These are phyloP conservation scores for Xylaria grammica DNA, from an alignment of 495 filamentous ascomycete genomes.

Conservation along the genomic window DNA sequence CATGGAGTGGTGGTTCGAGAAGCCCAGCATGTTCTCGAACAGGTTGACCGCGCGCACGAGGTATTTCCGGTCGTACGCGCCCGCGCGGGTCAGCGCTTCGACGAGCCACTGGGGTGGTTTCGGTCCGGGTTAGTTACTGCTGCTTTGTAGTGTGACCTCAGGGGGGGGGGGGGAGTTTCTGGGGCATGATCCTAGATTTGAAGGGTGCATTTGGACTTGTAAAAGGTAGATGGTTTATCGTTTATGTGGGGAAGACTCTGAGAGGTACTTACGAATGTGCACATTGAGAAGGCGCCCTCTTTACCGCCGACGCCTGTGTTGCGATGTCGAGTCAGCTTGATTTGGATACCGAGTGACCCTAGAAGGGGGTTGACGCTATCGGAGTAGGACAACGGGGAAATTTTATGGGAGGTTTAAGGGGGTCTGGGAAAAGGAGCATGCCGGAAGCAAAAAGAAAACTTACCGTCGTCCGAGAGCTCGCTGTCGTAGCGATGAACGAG, in stretches of 20 bases:
- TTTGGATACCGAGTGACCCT: not conserved
- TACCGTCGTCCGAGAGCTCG: constrained; percentile 68
- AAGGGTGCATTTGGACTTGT: too few species aligned
- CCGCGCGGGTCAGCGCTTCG: constrained; percentile 72
- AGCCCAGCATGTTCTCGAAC: constrained; percentile 76
- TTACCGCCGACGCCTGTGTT: constrained; percentile 68
- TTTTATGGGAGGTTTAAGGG: not conserved
- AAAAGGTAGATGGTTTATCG: too few species aligned
- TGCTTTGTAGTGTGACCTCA: not conserved
- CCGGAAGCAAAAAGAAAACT: constrained; percentile 25
- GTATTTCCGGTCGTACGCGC: constrained; percentile 68
- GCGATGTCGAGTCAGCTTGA: not conserved
- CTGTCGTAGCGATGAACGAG: constrained; percentile 76
- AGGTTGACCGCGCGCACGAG: constrained; percentile 65
- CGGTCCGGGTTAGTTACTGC: constrained; percentile 32
- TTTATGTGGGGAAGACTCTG: not conserved
- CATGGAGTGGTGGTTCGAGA: constrained; percentile 74
- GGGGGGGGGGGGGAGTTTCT: not conserved
- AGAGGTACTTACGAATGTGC: constrained; percentile 46
- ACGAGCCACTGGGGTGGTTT: constrained; percentile 67
- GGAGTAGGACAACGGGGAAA: not conserved
- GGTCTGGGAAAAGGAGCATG: not conserved
- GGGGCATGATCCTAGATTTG: too few species aligned
- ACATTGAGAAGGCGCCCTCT: constrained; percentile 80
- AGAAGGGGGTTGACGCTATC: not conserved